A percentile compares a stretch with the other conserved stretches of the same genome.
These are phyloP conservation scores for Neltuma alba DNA, from an alignment of 306 rosid species.

Conservation along the genomic window DNA sequence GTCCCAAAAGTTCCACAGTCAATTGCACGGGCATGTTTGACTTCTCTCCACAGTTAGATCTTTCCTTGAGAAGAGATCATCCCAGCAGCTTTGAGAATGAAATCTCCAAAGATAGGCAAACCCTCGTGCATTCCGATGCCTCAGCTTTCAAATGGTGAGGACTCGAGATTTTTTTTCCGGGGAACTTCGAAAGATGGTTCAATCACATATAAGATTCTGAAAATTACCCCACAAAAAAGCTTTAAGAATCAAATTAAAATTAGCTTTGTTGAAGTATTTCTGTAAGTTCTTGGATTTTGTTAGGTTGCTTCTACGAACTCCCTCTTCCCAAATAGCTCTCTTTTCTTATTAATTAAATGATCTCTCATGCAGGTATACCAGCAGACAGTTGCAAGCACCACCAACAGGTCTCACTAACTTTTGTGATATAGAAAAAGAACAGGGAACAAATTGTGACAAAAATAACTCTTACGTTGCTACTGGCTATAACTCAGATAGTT, in stretches of 20 bases:
- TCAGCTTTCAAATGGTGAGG: constrained; percentile 89
- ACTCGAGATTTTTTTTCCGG: too few species aligned
- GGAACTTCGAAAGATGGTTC: too few species aligned
- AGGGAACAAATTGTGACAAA: constrained; percentile 51
- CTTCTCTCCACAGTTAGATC: constrained; percentile 71
- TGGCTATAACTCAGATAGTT: constrained; percentile 53
- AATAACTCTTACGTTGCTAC: constrained; percentile 35
- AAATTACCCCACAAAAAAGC: too few species aligned
- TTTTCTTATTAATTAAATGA: constrained; percentile 30
- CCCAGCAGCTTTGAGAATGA: constrained; percentile 58
- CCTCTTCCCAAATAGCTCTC: neutral
- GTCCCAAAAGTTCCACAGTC: constrained; percentile 49
- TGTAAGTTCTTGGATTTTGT: neutral
- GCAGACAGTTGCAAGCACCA: constrained; percentile 55
- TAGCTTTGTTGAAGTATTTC: neutral
- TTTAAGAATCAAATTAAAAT: neutral
- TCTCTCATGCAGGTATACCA: constrained; percentile 71
- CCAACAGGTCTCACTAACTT: constrained; percentile 42
- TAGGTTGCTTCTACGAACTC: neutral
- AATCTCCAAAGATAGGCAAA: constrained; percentile 60
- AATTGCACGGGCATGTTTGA: constrained; percentile 56
- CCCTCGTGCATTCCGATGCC: constrained; percentile 71
- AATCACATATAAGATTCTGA: too few species aligned
- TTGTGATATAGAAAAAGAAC: constrained; percentile 54
- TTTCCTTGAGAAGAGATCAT: constrained; percentile 76